Evolutionary conservation across 75 land plant genomes (phyloP).

Genomic region (Selaginella tamariscina): DNA sequence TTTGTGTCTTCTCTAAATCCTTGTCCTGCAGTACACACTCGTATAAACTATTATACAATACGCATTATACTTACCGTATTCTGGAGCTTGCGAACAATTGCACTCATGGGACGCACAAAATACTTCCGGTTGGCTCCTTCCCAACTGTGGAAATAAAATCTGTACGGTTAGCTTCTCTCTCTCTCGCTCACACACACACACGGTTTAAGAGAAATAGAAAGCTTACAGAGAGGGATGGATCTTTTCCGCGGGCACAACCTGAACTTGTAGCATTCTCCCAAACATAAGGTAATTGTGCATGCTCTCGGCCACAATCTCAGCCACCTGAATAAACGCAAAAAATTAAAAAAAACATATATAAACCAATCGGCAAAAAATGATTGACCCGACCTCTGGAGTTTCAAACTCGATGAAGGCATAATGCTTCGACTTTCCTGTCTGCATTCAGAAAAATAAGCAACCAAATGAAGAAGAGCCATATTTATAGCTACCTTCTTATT

Average conservation of each 20-base stretch:
- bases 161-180: neutral
- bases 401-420: conserved; percentile 83
- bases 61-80: conserved; percentile 33
- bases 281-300: conserved; percentile 76
- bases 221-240: conserved; percentile 67
- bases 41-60: neutral
- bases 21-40: conserved; percentile 37
- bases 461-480: neutral
- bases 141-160: conserved; percentile 33
- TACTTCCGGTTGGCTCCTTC: conserved; percentile 31
- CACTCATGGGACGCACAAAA: conserved; percentile 25
- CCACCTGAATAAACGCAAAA: conserved; percentile 42
- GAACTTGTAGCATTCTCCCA: conserved; percentile 78
- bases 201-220: conserved; percentile 2
- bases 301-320: conserved; percentile 70
- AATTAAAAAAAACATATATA: neutral
- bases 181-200: neutral
- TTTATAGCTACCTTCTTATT: conserved; percentile 58
- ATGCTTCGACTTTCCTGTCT: conserved; percentile 92
- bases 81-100: conserved; percentile 34
- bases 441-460: conserved; percentile 11
- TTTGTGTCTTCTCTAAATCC: conserved; percentile 47
- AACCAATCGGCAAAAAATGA: neutral
- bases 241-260: conserved; percentile 52
- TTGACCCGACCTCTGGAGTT: conserved; percentile 47